Base-by-base conservation (phyloP, 108 stramenopile genomes). In the Phaeodactylum tricornutum region DNA sequence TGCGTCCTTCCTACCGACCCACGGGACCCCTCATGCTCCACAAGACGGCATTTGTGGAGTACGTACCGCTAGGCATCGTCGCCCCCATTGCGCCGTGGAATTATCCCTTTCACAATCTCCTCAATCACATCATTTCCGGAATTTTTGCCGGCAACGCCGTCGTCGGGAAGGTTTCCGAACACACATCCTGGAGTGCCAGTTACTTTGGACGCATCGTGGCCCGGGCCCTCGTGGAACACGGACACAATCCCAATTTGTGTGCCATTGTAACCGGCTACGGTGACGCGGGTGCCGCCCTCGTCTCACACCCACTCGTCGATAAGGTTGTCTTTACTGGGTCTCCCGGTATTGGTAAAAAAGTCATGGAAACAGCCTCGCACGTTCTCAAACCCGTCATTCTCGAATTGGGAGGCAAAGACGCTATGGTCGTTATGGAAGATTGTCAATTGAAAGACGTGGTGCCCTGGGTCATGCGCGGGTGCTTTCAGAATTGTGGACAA, bases 31-130 rank as follows among this genome's bases (percentile, higher is more conserved):
- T 97, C 79, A 89, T 96, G 92, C 57, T 89, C 70, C 88, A 95
- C 72, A 99, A 99, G 71, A 71, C 55, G 11, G 96, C 91, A 21
- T 81, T 89, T 56, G 96, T 99, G 11, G 94, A 98, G 58, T 99
- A 94, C 62, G 87, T 92, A 12, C 98, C 98, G 0, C 33, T 96
- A 33, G 98, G 98, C 8, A 87, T 99, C 29, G 63, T 99, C 32
- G 96, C 93, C 0, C 81, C 94, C 38, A 97, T 99, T 58, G 98
- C 95, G 4, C 98, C 98, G 4, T 99, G 96, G 96, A 99, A 99
- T 55, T 99, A 99, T 69, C 97, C 96, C 21, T 96, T 55, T 28
- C 53, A 55, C 53, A 96, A 96, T 66, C 64, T 94, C 75, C 66
- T 94, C 34, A 99, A 99, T 71, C 98, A 96, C 66, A 78, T 99